Percentiles rank a stretch among this genome's conserved stretches.
These are phyloP conservation scores for Cutaneotrichosporon daszewskae DNA, from an alignment of 1,284 basidiomycete species.

Conservation along the genomic window DNA sequence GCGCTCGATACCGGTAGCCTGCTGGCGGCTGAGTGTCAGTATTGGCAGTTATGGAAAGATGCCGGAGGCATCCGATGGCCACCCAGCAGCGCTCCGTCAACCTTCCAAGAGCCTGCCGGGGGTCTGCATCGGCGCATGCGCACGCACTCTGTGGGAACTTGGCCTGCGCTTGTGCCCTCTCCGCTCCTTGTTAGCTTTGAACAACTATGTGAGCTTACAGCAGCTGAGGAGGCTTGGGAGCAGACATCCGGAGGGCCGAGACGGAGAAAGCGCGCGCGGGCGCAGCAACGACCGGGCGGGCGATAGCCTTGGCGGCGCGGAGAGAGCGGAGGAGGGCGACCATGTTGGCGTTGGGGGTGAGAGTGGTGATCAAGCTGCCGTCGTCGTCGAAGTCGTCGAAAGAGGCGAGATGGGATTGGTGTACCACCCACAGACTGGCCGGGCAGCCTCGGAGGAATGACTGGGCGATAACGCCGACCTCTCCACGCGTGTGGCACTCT, in stretches of 20 bases:
- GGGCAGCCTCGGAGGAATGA: too few relatives aligned
- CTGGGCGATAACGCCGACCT: too few relatives aligned
- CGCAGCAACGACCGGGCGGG: constrained; percentile 20
- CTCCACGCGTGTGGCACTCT: too few relatives aligned
- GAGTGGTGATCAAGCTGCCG: constrained; percentile 7
- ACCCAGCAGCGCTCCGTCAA: too few relatives aligned
- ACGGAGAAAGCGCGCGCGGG: constrained; percentile 36
- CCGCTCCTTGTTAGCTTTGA: too few relatives aligned
- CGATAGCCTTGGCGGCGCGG: constrained; percentile 23
- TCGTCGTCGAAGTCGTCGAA: constrained; percentile 2
- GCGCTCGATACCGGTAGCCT: constrained; percentile 95
- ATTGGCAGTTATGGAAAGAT: background rate
- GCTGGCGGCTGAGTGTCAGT: constrained; percentile 55
- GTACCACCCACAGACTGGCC: background rate
- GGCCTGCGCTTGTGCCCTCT: too few relatives aligned
- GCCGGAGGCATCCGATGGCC: too few relatives aligned
- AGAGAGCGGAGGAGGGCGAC: constrained; percentile 37
- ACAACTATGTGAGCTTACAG: too few relatives aligned
- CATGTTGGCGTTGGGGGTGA: constrained; percentile 21
- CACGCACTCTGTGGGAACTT: too few relatives aligned
- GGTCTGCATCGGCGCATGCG: too few relatives aligned
- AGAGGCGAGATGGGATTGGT: constrained; percentile 6
- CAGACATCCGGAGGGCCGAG: constrained; percentile 23
- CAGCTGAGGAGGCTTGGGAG: background rate
- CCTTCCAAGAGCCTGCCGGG: constrained; percentile 12